Percentiles rank a stretch among this genome's conserved stretches.
Evolutionary conservation across 2,329 filamentous ascomycete genomes (phyloP).

Genomic region (Geosmithia putterillii): DNA sequence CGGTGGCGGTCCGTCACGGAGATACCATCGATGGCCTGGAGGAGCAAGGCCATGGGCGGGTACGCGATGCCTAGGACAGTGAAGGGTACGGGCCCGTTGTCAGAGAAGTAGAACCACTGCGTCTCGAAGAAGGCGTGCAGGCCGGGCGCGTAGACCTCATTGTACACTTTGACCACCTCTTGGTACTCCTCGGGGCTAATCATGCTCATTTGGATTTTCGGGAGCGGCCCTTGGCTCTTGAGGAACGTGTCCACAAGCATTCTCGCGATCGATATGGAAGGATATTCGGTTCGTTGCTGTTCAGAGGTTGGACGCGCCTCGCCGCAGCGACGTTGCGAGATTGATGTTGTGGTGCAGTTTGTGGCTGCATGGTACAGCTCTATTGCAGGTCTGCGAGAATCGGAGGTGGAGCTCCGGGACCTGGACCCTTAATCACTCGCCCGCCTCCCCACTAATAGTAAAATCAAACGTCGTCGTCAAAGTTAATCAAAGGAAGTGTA

Average conservation of each 20-base stretch:
- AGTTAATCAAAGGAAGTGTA: no score
- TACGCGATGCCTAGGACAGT: conserved; percentile 44
- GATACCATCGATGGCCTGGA: conserved; percentile 39
- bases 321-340: neutral
- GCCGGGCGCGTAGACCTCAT: conserved; percentile 62
- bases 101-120: conserved; percentile 58
- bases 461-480: no score
- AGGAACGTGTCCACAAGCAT: conserved; percentile 68
- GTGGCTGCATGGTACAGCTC: no score
- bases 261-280: no score
- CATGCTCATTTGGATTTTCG: conserved; percentile 40
- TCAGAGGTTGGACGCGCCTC: neutral
- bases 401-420: neutral
- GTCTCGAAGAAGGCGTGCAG: conserved; percentile 72
- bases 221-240: conserved; percentile 43
- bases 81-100: conserved; percentile 31
- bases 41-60: conserved; percentile 54
- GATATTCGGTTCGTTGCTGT: neutral
- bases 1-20: conserved; percentile 35
- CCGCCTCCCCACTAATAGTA: neutral
- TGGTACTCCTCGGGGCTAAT: conserved; percentile 40
- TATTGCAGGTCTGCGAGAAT: neutral
- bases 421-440: neutral
- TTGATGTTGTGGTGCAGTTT: neutral
- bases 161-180: conserved; percentile 60